phyloP scores from a whole-genome alignment of 2,329 filamentous ascomycete species.

The Tricladium varicosporioides region DNA sequence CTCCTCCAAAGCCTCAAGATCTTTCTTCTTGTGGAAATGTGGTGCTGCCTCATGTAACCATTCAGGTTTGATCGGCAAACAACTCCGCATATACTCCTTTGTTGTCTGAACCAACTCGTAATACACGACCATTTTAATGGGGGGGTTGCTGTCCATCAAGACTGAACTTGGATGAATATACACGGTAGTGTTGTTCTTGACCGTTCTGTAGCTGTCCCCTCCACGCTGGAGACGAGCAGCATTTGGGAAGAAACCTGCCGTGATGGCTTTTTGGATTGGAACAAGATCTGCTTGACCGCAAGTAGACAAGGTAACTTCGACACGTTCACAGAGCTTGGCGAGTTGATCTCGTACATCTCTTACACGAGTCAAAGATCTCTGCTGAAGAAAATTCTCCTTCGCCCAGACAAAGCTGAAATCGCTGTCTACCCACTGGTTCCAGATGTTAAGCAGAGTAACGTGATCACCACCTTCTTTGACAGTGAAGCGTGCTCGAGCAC shows the following conservation, averaged over 20 bases:
- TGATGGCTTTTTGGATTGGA: slow-evolving; percentile 84
- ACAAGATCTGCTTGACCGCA: slow-evolving; percentile 69
- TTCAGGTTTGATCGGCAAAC: slow-evolving; percentile 77
- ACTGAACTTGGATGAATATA: slow-evolving; percentile 90
- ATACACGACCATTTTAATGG: slow-evolving; percentile 80
- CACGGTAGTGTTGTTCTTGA: slow-evolving; percentile 86
- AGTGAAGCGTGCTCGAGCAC: slow-evolving; percentile 83
- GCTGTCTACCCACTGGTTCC: slow-evolving; percentile 91
- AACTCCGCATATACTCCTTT: slow-evolving; percentile 90
- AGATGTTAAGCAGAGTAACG: slow-evolving; percentile 84
- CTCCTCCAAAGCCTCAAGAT: slow-evolving; percentile 61
- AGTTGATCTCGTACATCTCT: slow-evolving; percentile 92
- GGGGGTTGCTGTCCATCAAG: slow-evolving; percentile 73
- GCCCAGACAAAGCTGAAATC: slow-evolving; percentile 88
- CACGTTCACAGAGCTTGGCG: slow-evolving; percentile 85
- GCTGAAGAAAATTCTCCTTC: slow-evolving; percentile 90
- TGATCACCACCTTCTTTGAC: slow-evolving; percentile 90
- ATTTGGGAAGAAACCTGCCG: slow-evolving; percentile 92
- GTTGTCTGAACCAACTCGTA: slow-evolving; percentile 78
- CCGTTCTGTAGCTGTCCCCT: slow-evolving; percentile 84
- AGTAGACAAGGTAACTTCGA: slow-evolving; percentile 74
- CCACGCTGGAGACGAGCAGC: slow-evolving; percentile 79
- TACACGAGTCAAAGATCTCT: slow-evolving; percentile 82
- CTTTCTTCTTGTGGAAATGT: slow-evolving; percentile 91
- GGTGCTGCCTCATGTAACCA: slow-evolving; percentile 91